Base-by-base conservation (phyloP, 2,329 filamentous ascomycete genomes). In the Aspergillus pseudotamarii region DNA sequence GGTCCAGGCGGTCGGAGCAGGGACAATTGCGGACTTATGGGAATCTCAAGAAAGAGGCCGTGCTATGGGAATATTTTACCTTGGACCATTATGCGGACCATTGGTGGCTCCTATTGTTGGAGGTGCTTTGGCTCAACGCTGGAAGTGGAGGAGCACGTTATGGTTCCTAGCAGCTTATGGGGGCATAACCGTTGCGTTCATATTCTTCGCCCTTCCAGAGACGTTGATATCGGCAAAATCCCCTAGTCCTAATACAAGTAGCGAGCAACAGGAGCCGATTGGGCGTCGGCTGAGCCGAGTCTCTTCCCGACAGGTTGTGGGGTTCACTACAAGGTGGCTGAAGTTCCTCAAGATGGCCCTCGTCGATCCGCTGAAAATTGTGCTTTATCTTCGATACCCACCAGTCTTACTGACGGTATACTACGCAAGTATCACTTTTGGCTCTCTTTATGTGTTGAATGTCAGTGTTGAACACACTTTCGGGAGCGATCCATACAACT, bases 11-110 rank as follows among this genome's bases (percentile, higher is more conserved):
- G 91, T 95, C 9, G 92, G 92, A 5, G 91, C 91, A 2, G 92
- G 92, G 6, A 94, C 92, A 3, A 91, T 95, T 62, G 89, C 92
- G 51, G 92, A 95, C 73, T 83, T 94, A 14, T 96, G 91, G 89
- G 89, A 92, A 66, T 78, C 88, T 0, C 83, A 81, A 56, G 89
- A 94, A 74, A 83, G 92, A 57, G 92, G 92, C 3, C 82, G 81
- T 19, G 92, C 92, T n/a, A 95, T 95, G 91, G 87, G 90, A 2
- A 83, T 91, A 46, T 95, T 94, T 77, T 95, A 94, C 70, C 83
- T 95, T 0, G 92, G 92, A 0, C 92, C 92, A 0, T 78, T 95
- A 10, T 85, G 88, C 56, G 92, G 91, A 0, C 92, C 92, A 0
- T 78, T 95, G 16, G 76, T 94, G 6, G 88, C 90, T 0, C 92